Base-by-base conservation (phyloP, 1,284 basidiomycete species). In the Bjerkandera adusta region DNA sequence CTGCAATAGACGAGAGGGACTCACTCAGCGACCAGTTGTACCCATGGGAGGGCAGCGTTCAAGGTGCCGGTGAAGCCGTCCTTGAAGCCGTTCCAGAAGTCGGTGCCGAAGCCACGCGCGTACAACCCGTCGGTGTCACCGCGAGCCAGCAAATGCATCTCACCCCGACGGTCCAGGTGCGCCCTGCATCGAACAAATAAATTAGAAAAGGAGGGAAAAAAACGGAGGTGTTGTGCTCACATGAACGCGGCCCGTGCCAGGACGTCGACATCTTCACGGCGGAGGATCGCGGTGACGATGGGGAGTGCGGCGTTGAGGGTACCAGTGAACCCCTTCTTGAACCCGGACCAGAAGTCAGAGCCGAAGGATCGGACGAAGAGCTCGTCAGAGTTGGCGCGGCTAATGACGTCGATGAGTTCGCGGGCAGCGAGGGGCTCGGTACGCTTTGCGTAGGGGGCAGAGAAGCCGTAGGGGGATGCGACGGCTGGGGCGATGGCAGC, bases 281-380 rank as follows among this genome's bases (percentile, higher is more conserved):
- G 41, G 3, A 47, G 15, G 45, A 47, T 22, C 16, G 13, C 30
- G 6, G 36, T 18, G 10, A 24, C 38, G n/a, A 42, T 15, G n/a
- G 45, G 39, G 20, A 11, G 30, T 13, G 42, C 18, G 3, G 37
- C 30, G 38, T 47, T 36, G 13, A 47, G 32, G 15, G 45, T 47
- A n/a, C 45, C 45, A 13, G 29, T 30, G 29, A 47, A 47, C 2
- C 45, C 45, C 32, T 47, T 24, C 45, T 47, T 42, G 36, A 46
- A 46, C 5, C 45, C 45, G 4, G 38, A 15, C 1, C 22, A 25
- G 12, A 47, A 47, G 38, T 47, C 45, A 20, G 45, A 47, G 29
- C 29, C 38, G 24, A 47, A 47, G 5, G 21, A 24, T n/a, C 45
- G 45, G 11, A 35, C 33, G 10, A 45, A n/a, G 5, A 33, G 27